Percentiles rank a stretch among this genome's conserved stretches.
Evolutionary conservation across 2,329 filamentous ascomycete genomes (phyloP).

Genomic region (Emergomyces orientalis): DNA sequence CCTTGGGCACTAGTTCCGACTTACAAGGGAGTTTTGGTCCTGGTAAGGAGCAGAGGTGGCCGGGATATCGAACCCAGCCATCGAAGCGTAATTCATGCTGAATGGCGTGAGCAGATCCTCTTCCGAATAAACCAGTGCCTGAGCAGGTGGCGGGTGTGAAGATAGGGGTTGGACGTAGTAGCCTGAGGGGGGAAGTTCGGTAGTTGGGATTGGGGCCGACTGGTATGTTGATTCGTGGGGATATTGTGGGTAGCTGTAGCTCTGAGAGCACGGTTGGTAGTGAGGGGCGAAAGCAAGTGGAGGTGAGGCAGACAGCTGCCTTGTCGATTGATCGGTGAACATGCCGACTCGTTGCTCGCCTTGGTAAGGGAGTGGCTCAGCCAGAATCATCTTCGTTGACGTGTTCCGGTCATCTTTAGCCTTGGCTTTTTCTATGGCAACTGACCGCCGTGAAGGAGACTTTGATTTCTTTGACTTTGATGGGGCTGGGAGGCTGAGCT

Average conservation of each 20-base stretch:
- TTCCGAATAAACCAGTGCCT: constrained; percentile 44
- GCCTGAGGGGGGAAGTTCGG: constrained; percentile 27
- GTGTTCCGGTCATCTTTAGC: constrained; percentile 19
- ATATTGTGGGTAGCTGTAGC: constrained; percentile 30
- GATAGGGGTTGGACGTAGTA: constrained; percentile 35
- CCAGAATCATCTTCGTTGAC: constrained; percentile 17
- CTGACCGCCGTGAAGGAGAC: constrained; percentile 14
- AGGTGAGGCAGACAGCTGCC: constrained; percentile 51
- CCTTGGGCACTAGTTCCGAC: constrained; percentile 5
- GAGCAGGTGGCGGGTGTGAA: constrained; percentile 28
- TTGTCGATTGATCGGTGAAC: constrained; percentile 50
- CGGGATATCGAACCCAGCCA: constrained; percentile 47
- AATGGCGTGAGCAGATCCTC: constrained; percentile 51
- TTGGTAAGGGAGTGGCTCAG: constrained; percentile 27
- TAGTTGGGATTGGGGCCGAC: constrained; percentile 25
- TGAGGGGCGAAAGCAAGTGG: constrained; percentile 47
- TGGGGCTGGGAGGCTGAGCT: constrained; percentile 28
- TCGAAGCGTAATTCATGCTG: constrained; percentile 51
- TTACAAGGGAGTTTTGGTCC: constrained; percentile 19
- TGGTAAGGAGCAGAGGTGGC: constrained; percentile 27
- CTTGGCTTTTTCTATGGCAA: constrained; percentile 19
- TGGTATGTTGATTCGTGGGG: constrained; percentile 29
- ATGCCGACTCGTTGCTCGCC: constrained; percentile 46
- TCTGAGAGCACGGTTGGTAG: constrained; percentile 35
- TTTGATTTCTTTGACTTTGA: constrained; percentile 2